Evolutionary conservation across 2,329 filamentous ascomycete genomes (phyloP).

Genomic region (Pseudofabraea citricarpa): DNA sequence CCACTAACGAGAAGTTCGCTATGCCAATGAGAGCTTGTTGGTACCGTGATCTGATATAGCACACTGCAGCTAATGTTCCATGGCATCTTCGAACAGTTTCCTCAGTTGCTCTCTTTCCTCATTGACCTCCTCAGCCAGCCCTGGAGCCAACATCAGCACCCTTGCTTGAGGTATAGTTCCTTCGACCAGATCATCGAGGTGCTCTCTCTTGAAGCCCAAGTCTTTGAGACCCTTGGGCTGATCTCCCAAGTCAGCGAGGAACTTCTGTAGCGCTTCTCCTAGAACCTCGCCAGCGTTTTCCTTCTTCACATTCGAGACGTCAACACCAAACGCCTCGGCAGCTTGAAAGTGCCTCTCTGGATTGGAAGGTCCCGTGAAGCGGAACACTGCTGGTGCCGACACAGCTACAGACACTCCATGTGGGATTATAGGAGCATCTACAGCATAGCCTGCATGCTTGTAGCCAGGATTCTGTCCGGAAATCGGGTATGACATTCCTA

Average conservation of each 20-base stretch:
- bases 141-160: constrained; percentile 88
- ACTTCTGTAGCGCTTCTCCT: constrained; percentile 74
- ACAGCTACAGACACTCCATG: constrained; percentile 96
- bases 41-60: no score
- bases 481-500: constrained; percentile 95
- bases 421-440: constrained; percentile 76
- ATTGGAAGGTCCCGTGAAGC: constrained; percentile 86
- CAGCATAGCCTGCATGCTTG: constrained; percentile 79
- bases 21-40: no score
- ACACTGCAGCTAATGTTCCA: constrained; percentile 52
- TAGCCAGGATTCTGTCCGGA: constrained; percentile 92
- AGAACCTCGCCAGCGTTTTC: constrained; percentile 89
- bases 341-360: constrained; percentile 87
- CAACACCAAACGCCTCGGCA: constrained; percentile 86
- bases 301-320: constrained; percentile 79
- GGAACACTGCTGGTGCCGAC: constrained; percentile 88
- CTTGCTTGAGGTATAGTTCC: constrained; percentile 89
- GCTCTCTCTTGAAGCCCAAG: constrained; percentile 70
- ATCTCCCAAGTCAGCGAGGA: constrained; percentile 78
- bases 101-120: constrained; percentile 69
- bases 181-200: constrained; percentile 83
- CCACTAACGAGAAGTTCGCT: no score
- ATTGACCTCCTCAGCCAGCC: constrained; percentile 63
- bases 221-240: constrained; percentile 83
- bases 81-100: constrained; percentile 59